phyloP scores from a whole-genome alignment of 2,329 filamentous ascomycete genomes.

The Coniochaeta sp. region DNA sequence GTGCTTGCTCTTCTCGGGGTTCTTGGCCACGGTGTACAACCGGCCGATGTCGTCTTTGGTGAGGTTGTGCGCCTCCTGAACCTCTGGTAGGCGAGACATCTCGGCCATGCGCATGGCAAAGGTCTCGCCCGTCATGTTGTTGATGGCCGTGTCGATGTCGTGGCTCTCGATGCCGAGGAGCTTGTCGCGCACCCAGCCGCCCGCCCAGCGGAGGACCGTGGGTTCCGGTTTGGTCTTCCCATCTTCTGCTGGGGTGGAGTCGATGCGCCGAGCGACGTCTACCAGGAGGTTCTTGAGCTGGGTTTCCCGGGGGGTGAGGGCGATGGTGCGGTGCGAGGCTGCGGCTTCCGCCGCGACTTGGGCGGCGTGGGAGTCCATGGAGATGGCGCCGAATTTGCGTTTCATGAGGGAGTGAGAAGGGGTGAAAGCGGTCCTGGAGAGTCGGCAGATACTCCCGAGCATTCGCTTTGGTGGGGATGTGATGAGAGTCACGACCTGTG shows the following conservation, averaged over 20 bases:
- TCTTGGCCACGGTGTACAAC: constrained; percentile 82
- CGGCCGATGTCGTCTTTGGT: constrained; percentile 57
- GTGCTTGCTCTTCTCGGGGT: constrained; percentile 95
- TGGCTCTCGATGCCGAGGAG: constrained; percentile 65
- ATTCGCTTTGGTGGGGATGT: background rate
- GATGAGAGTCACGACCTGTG: background rate
- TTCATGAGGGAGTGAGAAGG: constrained; percentile 17
- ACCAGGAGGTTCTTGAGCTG: constrained; percentile 71
- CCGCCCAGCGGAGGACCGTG: constrained; percentile 67
- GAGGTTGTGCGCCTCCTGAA: constrained; percentile 55
- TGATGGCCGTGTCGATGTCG: constrained; percentile 82
- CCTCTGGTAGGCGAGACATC: constrained; percentile 56
- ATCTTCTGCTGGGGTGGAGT: constrained; percentile 28
- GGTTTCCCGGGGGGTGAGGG: constrained; percentile 63
- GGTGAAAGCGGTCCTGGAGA: background rate
- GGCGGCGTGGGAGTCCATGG: constrained; percentile 1
- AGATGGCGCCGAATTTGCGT: constrained; percentile 12
- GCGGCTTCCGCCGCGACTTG: background rate
- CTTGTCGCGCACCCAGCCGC: constrained; percentile 84
- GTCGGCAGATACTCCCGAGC: background rate
- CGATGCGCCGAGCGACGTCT: constrained; percentile 69
- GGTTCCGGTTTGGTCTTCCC: constrained; percentile 28
- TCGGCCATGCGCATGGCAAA: constrained; percentile 65
- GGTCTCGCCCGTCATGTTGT: constrained; percentile 72
- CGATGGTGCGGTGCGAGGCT: constrained; percentile 21